Percentiles rank a stretch among this genome's conserved stretches.
Conservation (phyloP, 345 rosid genomes). For the Syzygium oleosum region DNA sequence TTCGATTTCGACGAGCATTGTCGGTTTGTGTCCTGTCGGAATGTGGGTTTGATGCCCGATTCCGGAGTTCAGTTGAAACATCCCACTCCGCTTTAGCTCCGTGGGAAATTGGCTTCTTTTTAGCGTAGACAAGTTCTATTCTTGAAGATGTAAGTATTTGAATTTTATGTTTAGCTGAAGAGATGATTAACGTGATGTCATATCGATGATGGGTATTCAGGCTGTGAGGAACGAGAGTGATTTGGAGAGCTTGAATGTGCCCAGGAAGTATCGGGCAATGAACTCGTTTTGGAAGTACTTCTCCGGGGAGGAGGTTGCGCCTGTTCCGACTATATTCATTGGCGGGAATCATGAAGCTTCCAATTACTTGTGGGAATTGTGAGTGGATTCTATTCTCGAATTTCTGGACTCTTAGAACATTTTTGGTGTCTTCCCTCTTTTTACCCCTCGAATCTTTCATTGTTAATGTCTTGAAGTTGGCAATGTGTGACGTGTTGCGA, state of each 20-base stretch:
- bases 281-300: constrained; percentile 93
- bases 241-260: constrained; percentile 77
- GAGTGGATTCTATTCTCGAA: constrained; percentile 7
- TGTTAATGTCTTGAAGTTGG: neutral
- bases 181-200: neutral
- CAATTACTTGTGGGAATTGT: constrained; percentile 92
- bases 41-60: neutral
- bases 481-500: neutral
- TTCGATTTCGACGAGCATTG: neutral
- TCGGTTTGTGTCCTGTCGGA: neutral
- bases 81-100: neutral
- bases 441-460: neutral
- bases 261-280: constrained; percentile 61
- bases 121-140: neutral
- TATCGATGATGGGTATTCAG: constrained; percentile 12
- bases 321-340: constrained; percentile 86
- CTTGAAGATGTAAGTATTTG: neutral
- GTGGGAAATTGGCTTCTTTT: neutral
- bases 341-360: constrained; percentile 99
- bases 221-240: constrained; percentile 84
- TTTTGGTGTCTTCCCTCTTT: neutral
- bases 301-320: constrained; percentile 72
- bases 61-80: neutral
- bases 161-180: neutral
- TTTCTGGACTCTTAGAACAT: neutral